phyloP scores from a whole-genome alignment of 306 rosid species.

The Gleditsia sinensis region DNA sequence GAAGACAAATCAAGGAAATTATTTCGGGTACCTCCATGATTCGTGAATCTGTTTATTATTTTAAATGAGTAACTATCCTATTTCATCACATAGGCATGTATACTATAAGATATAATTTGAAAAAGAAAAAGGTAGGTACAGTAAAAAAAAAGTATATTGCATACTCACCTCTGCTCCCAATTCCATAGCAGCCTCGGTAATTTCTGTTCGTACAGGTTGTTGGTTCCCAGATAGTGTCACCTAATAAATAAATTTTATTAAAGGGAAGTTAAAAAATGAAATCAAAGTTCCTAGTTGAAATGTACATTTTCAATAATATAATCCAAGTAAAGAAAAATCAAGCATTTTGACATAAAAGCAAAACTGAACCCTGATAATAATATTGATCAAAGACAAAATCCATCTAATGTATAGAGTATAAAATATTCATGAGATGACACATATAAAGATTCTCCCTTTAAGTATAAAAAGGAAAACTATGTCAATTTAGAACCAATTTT shows the following conservation, averaged over 20 bases:
- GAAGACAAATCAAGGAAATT: slow-evolving; percentile 13
- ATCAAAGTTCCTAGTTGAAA: background rate
- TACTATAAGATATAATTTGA: background rate
- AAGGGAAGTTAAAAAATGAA: slow-evolving; percentile 15
- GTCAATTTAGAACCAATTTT: no score
- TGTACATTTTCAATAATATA: background rate
- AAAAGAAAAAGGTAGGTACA: background rate
- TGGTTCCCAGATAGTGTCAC: slow-evolving; percentile 83
- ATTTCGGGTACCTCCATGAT: background rate
- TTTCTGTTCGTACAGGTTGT: slow-evolving; percentile 70
- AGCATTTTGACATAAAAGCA: background rate
- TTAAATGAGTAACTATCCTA: no score
- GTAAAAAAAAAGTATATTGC: background rate
- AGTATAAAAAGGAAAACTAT: slow-evolving; percentile 13
- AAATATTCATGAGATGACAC: background rate
- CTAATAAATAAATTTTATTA: slow-evolving; percentile 42
- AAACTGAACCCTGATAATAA: background rate
- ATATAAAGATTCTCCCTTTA: background rate
- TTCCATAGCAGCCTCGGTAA: slow-evolving; percentile 84
- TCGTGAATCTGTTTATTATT: slow-evolving; percentile 11
- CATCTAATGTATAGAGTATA: slow-evolving; percentile 6
- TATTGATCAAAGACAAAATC: background rate
- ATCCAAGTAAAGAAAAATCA: background rate
- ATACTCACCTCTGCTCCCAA: slow-evolving; percentile 76
- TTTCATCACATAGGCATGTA: background rate